These are phyloP conservation scores for Penstemon davidsonii DNA, from an alignment of 257 asterid genomes.

Conservation along the genomic window DNA sequence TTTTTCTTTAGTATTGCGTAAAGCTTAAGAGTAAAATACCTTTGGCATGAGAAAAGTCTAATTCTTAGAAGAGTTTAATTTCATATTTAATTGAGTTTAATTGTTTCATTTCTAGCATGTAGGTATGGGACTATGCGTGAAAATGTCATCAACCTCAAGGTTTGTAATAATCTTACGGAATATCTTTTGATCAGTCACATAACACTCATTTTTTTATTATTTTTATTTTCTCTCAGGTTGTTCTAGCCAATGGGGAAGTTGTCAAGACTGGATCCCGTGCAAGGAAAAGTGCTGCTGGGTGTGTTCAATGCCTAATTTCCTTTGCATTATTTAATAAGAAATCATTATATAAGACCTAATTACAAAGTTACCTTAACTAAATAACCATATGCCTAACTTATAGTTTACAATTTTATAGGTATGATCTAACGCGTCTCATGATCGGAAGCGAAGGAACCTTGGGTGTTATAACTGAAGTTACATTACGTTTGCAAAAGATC, in stretches of 20 bases:
- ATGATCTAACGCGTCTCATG: slow-evolving; percentile 86
- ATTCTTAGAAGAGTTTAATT: neutral
- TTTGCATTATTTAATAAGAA: neutral
- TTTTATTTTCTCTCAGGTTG: slow-evolving; percentile 57
- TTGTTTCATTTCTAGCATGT: slow-evolving; percentile 54
- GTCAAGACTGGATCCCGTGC: slow-evolving; percentile 97
- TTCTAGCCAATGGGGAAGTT: slow-evolving; percentile 86
- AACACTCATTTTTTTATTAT: slow-evolving; percentile 17
- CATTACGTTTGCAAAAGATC: slow-evolving; percentile 90
- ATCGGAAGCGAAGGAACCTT: slow-evolving; percentile 99
- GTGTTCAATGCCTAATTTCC: slow-evolving; percentile 28
- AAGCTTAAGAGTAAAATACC: slow-evolving; percentile 8
- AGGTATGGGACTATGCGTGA: slow-evolving; percentile 99
- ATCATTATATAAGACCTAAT: neutral
- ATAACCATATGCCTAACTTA: slow-evolving; percentile 16
- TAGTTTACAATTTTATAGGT: slow-evolving; percentile 49
- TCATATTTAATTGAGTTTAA: slow-evolving; percentile 36
- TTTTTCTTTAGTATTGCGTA: slow-evolving; percentile 11
- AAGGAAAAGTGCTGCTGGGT: slow-evolving; percentile 99
- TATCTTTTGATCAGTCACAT: slow-evolving; percentile 26
- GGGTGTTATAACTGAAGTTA: slow-evolving; percentile 93
- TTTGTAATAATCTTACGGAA: slow-evolving; percentile 36
- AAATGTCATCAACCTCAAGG: slow-evolving; percentile 95
- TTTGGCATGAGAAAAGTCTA: slow-evolving; percentile 14
- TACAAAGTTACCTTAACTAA: neutral